Conservation (phyloP, 805 yeast species). For the Metschnikowia similis region DNA sequence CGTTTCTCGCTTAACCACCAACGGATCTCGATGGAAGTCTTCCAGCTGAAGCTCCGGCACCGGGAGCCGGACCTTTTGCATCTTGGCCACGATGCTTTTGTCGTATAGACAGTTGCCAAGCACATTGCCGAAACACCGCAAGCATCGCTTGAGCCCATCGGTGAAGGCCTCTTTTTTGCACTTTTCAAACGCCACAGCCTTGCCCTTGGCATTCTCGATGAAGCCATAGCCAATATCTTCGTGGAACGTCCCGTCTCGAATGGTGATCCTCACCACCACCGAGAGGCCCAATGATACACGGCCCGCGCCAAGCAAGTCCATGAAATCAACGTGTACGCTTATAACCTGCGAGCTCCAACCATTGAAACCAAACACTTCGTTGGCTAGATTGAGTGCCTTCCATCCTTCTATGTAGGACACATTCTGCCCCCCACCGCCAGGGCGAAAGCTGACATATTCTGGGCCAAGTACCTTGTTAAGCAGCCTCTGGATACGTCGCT, state of each 20-base stretch:
- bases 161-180: constrained; percentile 84
- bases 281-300: constrained; percentile 63
- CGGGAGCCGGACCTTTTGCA: constrained; percentile 38
- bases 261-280: constrained; percentile 63
- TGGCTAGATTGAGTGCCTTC: constrained; percentile 76
- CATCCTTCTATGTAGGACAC: constrained; percentile 81
- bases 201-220: constrained; percentile 64
- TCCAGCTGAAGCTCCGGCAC: constrained; percentile 26
- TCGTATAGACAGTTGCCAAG: constrained; percentile 84
- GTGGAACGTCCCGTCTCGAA: constrained; percentile 78
- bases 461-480: constrained; percentile 56
- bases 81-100: constrained; percentile 54
- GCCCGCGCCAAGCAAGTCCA: constrained; percentile 54
- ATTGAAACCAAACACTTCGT: constrained; percentile 76
- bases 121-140: constrained; percentile 76
- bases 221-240: constrained; percentile 77
- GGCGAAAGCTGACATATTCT: constrained; percentile 69
- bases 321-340: constrained; percentile 60
- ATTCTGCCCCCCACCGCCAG: constrained; percentile 67
- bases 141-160: constrained; percentile 74
- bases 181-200: constrained; percentile 71
- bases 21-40: constrained; percentile 36
- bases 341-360: constrained; percentile 79
- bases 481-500: constrained; percentile 29
- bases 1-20: constrained; percentile 26